Conservation (phyloP, 2,329 filamentous ascomycete species). For the Epichloe baconii region DNA sequence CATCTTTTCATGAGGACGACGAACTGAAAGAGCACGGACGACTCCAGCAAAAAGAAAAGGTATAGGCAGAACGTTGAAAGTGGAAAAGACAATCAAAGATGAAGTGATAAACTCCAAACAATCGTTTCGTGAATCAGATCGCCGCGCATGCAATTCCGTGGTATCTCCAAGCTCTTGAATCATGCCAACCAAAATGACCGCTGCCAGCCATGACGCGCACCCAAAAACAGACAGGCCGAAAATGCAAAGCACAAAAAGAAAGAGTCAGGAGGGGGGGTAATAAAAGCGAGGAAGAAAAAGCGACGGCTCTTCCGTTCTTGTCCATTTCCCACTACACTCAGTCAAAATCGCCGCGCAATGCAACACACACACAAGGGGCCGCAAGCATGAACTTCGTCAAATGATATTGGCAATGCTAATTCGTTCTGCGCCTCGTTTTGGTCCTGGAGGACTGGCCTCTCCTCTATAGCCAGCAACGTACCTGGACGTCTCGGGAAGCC, state of each 20-base stretch:
- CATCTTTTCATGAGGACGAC: neutral
- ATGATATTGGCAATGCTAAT: conserved; percentile 27
- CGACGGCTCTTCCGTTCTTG: neutral
- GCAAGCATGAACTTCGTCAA: conserved; percentile 10
- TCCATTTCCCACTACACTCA: neutral
- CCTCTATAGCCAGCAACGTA: conserved; percentile 16
- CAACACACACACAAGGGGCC: too few relatives aligned
- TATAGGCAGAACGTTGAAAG: too few relatives aligned
- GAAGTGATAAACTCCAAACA: neutral
- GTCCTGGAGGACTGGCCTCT: conserved; percentile 16
- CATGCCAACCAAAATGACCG: conserved; percentile 6
- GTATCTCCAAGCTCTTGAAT: conserved; percentile 11
- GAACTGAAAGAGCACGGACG: neutral
- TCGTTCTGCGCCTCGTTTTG: conserved; percentile 17
- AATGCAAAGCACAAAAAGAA: neutral
- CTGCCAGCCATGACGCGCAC: conserved; percentile 2
- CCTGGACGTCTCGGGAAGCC: conserved; percentile 18
- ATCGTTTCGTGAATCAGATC: neutral
- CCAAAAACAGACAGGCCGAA: neutral
- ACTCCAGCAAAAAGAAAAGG: neutral
- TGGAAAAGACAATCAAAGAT: too few relatives aligned
- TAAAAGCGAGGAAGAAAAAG: neutral
- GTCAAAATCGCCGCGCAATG: neutral
- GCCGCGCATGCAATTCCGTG: conserved; percentile 7
- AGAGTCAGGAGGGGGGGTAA: neutral